Base-by-base conservation (phyloP, 148 eudicot genomes). In the Gaultheria prostrata region DNA sequence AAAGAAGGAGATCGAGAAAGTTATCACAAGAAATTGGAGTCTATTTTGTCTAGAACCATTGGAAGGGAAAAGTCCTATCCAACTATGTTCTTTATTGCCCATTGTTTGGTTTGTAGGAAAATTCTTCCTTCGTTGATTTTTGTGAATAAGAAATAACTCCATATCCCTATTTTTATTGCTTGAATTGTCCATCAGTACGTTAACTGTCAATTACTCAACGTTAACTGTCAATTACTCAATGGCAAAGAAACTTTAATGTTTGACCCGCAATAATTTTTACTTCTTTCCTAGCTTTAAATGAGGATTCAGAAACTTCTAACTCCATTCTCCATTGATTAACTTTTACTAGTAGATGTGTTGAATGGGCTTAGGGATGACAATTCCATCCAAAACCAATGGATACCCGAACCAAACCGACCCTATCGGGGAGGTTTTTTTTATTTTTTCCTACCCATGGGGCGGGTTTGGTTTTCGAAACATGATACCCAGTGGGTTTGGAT, bases 221-320 rank as follows among this genome's bases (percentile, higher is more conserved):
- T 63, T 10, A 24, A 63, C 69, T 63, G 69, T 63, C 69, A 67
- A 67, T 67, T 67, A n/a, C n/a, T n/a, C n/a, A n/a, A n/a, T n/a
- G n/a, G 72, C 35, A 67, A 28, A 13, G 33, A 67, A 67, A 26
- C 72, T 67, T 67, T 51, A 51, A 11, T 51, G 15, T 1, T 20
- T 20, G 61, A 56, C n/a, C 21, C 21, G 12, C 11, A 9, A 54
- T 1, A 15, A 15, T 54, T 18, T 20, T 0, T 0, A 0, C 2
- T 20, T 4, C 9, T 57, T 57, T 6, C 63, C 63, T 6, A 7
- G 63, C 24, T 57, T 57, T 4, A 53, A 53, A 53, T 53, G 57
- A 39, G 6, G 43, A 39, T 39, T 4, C 43, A 39, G 0, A 39
- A 39, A 6, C 43, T 39, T 39, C 43, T 5, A 39, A 39, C 43